phyloP scores from a whole-genome alignment of 164 flowering plant species.

The Litsea cubeba region DNA sequence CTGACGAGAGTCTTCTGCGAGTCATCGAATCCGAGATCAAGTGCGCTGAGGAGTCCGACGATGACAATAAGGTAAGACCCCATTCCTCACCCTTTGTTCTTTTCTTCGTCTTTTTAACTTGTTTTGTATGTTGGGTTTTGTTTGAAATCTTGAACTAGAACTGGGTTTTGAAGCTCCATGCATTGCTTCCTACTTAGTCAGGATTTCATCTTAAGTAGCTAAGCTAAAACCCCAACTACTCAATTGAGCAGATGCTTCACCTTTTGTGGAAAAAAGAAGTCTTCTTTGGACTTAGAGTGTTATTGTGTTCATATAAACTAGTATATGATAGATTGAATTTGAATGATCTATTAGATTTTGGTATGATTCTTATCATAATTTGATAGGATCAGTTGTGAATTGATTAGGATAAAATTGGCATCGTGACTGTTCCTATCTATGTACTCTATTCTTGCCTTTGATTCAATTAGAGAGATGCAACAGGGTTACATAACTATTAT shows the following conservation, averaged over 20 bases:
- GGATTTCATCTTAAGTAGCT: not conserved
- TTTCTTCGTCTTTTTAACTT: not conserved
- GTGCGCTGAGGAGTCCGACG: constrained; percentile 46
- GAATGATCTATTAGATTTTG: too few relatives aligned
- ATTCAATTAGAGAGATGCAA: too few relatives aligned
- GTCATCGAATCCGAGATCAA: constrained; percentile 57
- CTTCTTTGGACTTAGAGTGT: too few relatives aligned
- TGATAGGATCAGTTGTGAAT: too few relatives aligned
- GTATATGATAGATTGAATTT: too few relatives aligned
- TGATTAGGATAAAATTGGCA: too few relatives aligned
- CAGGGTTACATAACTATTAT: too few relatives aligned
- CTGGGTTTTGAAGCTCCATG: not conserved
- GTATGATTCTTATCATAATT: too few relatives aligned
- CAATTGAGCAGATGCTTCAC: not conserved
- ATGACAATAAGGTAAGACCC: constrained; percentile 33
- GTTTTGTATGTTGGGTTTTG: not conserved
- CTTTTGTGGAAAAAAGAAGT: too few relatives aligned
- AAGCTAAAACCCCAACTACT: not conserved
- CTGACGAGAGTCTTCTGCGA: constrained; percentile 45
- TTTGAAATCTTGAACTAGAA: not conserved
- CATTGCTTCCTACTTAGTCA: not conserved
- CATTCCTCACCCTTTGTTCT: not conserved
- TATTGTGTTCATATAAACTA: too few relatives aligned
- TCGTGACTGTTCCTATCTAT: too few relatives aligned
- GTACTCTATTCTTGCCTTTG: too few relatives aligned